phyloP scores from a whole-genome alignment of 163 green algal genomes.

The Prototheca wickerhamii region DNA sequence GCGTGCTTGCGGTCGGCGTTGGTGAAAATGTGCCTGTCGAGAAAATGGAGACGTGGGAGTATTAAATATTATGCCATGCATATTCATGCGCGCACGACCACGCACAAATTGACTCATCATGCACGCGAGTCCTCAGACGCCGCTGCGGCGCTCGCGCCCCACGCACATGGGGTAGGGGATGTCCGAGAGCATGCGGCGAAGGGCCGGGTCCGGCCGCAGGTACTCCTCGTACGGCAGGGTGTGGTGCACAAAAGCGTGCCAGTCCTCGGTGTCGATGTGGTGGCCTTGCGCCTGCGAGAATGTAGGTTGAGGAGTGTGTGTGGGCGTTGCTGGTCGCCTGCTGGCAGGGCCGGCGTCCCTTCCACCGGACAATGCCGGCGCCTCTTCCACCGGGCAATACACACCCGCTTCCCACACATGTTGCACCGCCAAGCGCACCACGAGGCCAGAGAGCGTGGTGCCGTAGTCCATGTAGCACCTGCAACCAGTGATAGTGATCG shows the following conservation, averaged over 20 bases:
- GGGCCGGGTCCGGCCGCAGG: constrained; percentile 39
- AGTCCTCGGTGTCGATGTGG: constrained; percentile 58
- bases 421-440: constrained; percentile 5
- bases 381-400: not conserved
- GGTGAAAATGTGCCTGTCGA: constrained; percentile 59
- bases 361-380: no score
- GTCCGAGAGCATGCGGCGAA: constrained; percentile 45
- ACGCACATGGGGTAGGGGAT: constrained; percentile 27
- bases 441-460: constrained; percentile 30
- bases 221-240: constrained; percentile 44
- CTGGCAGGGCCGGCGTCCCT: not conserved
- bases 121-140: not conserved
- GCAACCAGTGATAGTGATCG: not conserved
- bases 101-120: not conserved
- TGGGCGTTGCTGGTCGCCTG: not conserved
- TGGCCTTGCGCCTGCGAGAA: constrained; percentile 38
- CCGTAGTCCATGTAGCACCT: constrained; percentile 19
- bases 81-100: not conserved
- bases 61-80: not conserved
- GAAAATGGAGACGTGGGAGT: not conserved
- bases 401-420: not conserved
- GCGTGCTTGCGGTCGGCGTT: constrained; percentile 68
- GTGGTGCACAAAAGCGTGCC: constrained; percentile 54
- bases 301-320: not conserved
- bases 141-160: not conserved